These are phyloP conservation scores for Colletotrichum lindemuthianum DNA, from an alignment of 2,329 filamentous ascomycete species.

Conservation along the genomic window DNA sequence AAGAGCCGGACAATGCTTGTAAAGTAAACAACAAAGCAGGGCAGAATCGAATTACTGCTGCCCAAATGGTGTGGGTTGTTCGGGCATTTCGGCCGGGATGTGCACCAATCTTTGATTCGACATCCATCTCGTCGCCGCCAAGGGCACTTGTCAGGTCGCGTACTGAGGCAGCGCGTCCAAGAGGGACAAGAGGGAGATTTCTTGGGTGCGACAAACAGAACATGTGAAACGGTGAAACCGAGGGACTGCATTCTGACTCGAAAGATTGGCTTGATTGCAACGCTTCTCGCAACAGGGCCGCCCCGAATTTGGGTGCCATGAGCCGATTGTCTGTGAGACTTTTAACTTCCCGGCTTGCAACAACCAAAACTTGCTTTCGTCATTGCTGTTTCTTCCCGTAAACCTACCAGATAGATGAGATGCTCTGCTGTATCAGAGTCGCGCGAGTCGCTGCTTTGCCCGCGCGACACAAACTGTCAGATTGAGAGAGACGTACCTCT, in stretches of 20 bases:
- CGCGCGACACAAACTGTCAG: not conserved
- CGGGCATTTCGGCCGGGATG: slow-evolving; percentile 10
- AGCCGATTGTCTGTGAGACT: slow-evolving; percentile 14
- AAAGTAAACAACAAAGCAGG: slow-evolving; percentile 19
- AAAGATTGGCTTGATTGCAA: slow-evolving; percentile 2
- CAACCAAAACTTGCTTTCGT: slow-evolving; percentile 32
- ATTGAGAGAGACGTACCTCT: no score
- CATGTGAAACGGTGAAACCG: slow-evolving; percentile 32
- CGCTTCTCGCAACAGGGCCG: slow-evolving; percentile 1
- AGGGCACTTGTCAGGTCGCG: slow-evolving; percentile 8
- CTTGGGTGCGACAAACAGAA: slow-evolving; percentile 27
- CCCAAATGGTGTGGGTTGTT: slow-evolving; percentile 2
- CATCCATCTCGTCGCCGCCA: not conserved
- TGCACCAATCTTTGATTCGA: no score
- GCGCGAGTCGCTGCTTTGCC: slow-evolving; percentile 14
- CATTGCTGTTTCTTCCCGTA: slow-evolving; percentile 25
- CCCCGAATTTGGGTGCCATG: not conserved
- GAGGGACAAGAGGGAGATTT: not conserved
- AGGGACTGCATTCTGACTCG: slow-evolving; percentile 22
- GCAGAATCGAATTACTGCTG: slow-evolving; percentile 13
- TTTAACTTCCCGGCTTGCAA: slow-evolving; percentile 9
- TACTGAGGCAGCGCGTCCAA: not conserved
- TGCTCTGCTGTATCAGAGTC: slow-evolving; percentile 17
- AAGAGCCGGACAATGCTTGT: not conserved
- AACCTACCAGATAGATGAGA: slow-evolving; percentile 31